Percentiles rank a stretch among this genome's conserved stretches.
Evolutionary conservation across 495 filamentous ascomycete species (phyloP).

Genomic region (Trichoderma orchidacearum): DNA sequence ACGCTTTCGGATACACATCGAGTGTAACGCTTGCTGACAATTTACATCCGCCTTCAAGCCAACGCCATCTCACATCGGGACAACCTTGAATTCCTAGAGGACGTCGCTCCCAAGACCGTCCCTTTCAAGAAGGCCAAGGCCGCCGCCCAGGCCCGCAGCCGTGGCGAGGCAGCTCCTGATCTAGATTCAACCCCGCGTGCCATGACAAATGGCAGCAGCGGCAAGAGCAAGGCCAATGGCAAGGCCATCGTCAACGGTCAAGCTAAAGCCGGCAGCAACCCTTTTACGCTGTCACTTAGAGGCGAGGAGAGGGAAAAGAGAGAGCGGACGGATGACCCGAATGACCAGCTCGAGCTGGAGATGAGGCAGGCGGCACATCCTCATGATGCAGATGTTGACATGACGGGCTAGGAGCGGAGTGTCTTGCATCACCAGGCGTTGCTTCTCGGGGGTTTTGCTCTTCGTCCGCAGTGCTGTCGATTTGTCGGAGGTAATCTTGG

Average conservation of each 20-base stretch:
- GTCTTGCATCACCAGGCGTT: not conserved
- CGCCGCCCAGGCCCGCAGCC: conserved; percentile 23
- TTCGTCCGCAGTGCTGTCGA: not conserved
- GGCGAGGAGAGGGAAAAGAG: conserved; percentile 12
- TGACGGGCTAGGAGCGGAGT: conserved; percentile 28
- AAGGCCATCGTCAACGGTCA: conserved; percentile 12
- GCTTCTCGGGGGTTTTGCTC: not conserved
- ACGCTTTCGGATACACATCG: too few species aligned
- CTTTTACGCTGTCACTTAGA: conserved; percentile 4
- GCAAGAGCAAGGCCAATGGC: conserved; percentile 10
- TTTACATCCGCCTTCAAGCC: too few species aligned
- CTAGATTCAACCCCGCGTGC: not conserved
- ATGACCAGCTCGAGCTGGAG: conserved; percentile 30
- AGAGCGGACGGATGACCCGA: conserved; percentile 29
- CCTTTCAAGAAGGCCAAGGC: conserved; percentile 70
- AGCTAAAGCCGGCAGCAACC: not conserved
- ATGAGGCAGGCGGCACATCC: conserved; percentile 27
- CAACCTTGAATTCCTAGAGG: conserved; percentile 88
- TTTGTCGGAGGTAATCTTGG: not conserved
- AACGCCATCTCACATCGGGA: conserved; percentile 79
- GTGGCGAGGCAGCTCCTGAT: conserved; percentile 9
- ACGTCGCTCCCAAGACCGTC: conserved; percentile 76
- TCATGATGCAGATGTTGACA: conserved; percentile 41
- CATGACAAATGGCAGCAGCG: not conserved
- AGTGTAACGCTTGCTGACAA: too few species aligned